Base-by-base conservation (phyloP, 352 stramenopile genomes). In the Globisporangium takayamanum region DNA sequence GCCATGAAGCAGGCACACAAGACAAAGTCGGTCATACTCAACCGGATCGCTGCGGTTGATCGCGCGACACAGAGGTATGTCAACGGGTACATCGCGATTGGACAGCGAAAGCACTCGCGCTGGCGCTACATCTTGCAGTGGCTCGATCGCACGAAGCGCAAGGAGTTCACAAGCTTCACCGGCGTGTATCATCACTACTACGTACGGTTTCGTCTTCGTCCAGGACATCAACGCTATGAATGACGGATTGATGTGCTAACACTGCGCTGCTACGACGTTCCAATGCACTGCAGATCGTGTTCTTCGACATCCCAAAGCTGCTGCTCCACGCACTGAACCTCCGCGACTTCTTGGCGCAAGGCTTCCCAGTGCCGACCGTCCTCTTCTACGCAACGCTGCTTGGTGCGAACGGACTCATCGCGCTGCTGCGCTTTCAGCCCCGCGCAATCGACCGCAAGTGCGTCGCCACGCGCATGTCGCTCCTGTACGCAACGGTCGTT, bases 371-470 rank as follows among this genome's bases (percentile, higher is more conserved):
- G 15, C 55, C 66, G 12, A 42, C 70, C 41, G 63, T 70, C 25
- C 26, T 49, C n/a, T 66, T 70, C 49, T 73, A 70, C 59, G 49
- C 50, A 1, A 22, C 62, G 6, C 26, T 70, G 48, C 59, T 73
- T 1, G 36, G 59, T 7, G 25, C 53, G 2, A 73, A 68, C 30
- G 70, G 59, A 59, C 10, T 65, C 22, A 60, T 73, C 37, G 61
- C 66, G n/a, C 63, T 70, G 30, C 64, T 63, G 30, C 59, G 66
- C 25, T 73, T 73, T 55, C 62, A 67, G 50, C 50, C 56, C 0
- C 33, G 53, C 14, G 41, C 30, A 14, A 36, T 49, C 0, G 59
- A 73, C 26, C 57, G 44, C 14, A 28, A 47, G 15, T 50, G 59
- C 20, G 15, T 62, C 30, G 41, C 62, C 53, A 59, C 54, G 15